Base-by-base conservation (phyloP, 176 grass and related monocot species). In the Oryza meyeriana region DNA sequence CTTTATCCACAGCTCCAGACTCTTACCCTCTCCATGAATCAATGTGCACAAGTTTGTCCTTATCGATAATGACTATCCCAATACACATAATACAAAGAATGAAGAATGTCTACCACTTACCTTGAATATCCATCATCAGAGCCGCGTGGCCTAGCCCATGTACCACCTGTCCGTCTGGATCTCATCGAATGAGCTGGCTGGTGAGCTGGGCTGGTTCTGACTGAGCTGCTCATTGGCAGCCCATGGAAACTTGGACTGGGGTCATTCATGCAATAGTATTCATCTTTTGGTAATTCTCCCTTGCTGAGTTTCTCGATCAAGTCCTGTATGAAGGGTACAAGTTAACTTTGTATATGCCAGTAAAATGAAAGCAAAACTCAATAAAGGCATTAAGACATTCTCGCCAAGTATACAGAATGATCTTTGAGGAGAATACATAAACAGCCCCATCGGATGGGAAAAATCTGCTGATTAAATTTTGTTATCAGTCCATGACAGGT, bases 61-160 rank as follows among this genome's bases (percentile, higher is more conserved):
- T 58, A 10, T 24, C 12, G 1, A 17, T 7, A 20, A 33, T 1
- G 27, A 78, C 45, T 29, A 72, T 38, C 29, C 38, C 3, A 24
- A 10, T 34, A 30, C 12, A 76, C 28, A n/a, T n/a, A 29, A 27
- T 12, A 30, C 11, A 34, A 55, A 30, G 32, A 29, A 68, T 5
- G 18, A 69, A 59, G 50, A 85, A 5, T 71, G 71, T 81, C 40
- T 22, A 66, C 12, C 28, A 77, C 78, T 77, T 45, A 94, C 95
- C 92, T 98, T 73, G 92, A 93, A 87, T 94, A 98, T 28, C 95
- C 95, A 84, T 98, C 95, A 89, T 98, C 95, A 86, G 95, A 98
- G 48, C 81, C 82, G 4, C 92, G 92, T 81, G 92, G 88, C 71
- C 90, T 90, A 28, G 95, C 95, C 95, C 95, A 98, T 76, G 95